Evolutionary conservation across 371 early-diverging fungal genomes (phyloP).

Genomic region (Rhizopus arrhizus): DNA sequence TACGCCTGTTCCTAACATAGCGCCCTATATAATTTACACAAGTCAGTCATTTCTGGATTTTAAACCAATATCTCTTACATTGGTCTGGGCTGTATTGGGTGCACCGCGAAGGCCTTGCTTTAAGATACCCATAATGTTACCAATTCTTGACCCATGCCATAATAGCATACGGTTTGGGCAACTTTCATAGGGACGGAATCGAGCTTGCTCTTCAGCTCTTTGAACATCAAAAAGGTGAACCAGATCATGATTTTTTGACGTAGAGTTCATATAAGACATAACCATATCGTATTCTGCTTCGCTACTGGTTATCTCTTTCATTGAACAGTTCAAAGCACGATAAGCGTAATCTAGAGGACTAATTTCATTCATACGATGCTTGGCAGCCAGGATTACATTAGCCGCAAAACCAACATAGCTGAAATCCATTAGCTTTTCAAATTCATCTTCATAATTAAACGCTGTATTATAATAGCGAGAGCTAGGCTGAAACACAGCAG

Average conservation of each 20-base stretch:
- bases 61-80: conserved; percentile 30
- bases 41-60: not conserved
- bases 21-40: conserved; percentile 29
- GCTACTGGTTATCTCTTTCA: conserved; percentile 26
- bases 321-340: conserved; percentile 40
- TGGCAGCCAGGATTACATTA: conserved; percentile 58
- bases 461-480: too few relatives aligned
- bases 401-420: conserved; percentile 54
- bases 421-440: conserved; percentile 34
- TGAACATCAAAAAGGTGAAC: conserved; percentile 39
- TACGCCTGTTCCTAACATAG: conserved; percentile 57
- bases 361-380: conserved; percentile 32
- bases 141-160: conserved; percentile 55
- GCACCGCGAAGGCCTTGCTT: conserved; percentile 48
- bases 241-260: conserved; percentile 40
- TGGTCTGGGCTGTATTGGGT: conserved; percentile 27
- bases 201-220: conserved; percentile 29
- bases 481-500: not conserved
- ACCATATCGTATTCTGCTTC: conserved; percentile 39
- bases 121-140: conserved; percentile 51
- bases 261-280: conserved; percentile 45
- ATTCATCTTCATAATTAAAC: conserved; percentile 20
- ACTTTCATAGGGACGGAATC: conserved; percentile 29
- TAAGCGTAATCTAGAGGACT: conserved; percentile 61
- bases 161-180: conserved; percentile 44